Base-by-base conservation (phyloP, 2,329 filamentous ascomycete species). In the Chrysoporthe austroafricana region DNA sequence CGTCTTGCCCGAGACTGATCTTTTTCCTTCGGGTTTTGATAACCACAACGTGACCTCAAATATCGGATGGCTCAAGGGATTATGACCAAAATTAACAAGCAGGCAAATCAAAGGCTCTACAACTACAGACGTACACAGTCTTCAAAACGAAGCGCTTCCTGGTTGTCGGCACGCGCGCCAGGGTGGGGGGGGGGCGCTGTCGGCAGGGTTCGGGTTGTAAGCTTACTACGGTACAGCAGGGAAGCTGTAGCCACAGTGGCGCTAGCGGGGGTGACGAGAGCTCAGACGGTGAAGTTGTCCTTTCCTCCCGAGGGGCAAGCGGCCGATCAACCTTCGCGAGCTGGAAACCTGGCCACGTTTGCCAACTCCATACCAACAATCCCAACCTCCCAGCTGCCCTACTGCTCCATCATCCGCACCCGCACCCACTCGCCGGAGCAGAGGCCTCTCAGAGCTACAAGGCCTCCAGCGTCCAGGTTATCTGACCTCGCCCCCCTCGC, bases 271-370 rank as follows among this genome's bases (percentile, higher is more conserved):
- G 50, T 32, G 62, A 56, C 36, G 43, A 44, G 54, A 63, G 67
- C 64, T 67, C 60, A 66, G 62, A 70, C 64, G n/a, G 64, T 65
- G 68, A 71, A 70, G 64, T 70, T 71, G 70, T 68, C 68, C 68
- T 69, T 64, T 64, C 68, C 63, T 62, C 50, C 63, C 64, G 65
- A 64, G 65, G 68, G 65, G 62, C 59, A 69, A 69, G 65, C 32
- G 34, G 61, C 58, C 11, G 39, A 54, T 68, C 34, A 59, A 69
- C 58, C 62, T 68, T 58, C 42, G 26, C 32, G 62, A 57, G 62
- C 66, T 67, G 60, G 65, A 60, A 59, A 65, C 66, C 65, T 64
- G 62, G 68, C 68, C 68, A 69, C 68, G 68, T 67, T 54, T 69
- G 62, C 63, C 68, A 63, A 68, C 62, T 21, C 32, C 56, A 56